Evolutionary conservation across 257 asterid species (phyloP).

Genomic region (Rubia yunnanensis): DNA sequence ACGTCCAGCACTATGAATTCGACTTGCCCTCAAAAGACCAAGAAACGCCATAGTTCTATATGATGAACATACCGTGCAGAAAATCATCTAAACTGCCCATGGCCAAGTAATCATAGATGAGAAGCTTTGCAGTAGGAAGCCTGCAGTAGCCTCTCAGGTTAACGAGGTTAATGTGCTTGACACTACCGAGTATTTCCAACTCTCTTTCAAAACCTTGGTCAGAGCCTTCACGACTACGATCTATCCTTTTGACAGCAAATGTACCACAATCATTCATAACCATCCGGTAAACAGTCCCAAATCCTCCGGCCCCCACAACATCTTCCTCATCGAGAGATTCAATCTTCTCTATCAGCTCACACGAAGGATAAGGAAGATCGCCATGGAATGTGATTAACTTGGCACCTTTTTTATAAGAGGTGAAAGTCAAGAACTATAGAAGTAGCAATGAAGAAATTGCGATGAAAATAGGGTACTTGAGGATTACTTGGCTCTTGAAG

Average conservation of each 20-base stretch:
- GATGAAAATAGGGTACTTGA: not conserved
- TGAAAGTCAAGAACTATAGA: not conserved
- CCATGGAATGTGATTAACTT: conserved; percentile 95
- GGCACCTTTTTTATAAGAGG: conserved; percentile 38
- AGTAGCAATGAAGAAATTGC: not conserved
- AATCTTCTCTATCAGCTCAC: conserved; percentile 90
- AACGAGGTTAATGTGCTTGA: conserved; percentile 87
- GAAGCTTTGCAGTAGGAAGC: conserved; percentile 81
- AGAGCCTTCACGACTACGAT: conserved; percentile 76
- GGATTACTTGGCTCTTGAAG: conserved; percentile 69
- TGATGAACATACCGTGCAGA: conserved; percentile 58
- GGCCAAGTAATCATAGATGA: conserved; percentile 81
- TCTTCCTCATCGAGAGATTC: conserved; percentile 88
- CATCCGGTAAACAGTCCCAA: conserved; percentile 96
- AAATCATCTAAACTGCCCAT: conserved; percentile 88
- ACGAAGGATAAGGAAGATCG: conserved; percentile 92
- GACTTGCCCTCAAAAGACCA: not conserved
- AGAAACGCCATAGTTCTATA: not conserved
- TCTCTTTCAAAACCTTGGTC: conserved; percentile 94
- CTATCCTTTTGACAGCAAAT: conserved; percentile 90
- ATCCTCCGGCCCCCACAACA: conserved; percentile 94
- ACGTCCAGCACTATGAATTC: too few relatives aligned
- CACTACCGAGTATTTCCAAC: conserved; percentile 86
- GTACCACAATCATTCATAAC: conserved; percentile 98
- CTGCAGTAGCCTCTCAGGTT: conserved; percentile 92